These are phyloP conservation scores for Fusarium penzigii DNA, from an alignment of 2,329 filamentous ascomycete genomes.

Conservation along the genomic window DNA sequence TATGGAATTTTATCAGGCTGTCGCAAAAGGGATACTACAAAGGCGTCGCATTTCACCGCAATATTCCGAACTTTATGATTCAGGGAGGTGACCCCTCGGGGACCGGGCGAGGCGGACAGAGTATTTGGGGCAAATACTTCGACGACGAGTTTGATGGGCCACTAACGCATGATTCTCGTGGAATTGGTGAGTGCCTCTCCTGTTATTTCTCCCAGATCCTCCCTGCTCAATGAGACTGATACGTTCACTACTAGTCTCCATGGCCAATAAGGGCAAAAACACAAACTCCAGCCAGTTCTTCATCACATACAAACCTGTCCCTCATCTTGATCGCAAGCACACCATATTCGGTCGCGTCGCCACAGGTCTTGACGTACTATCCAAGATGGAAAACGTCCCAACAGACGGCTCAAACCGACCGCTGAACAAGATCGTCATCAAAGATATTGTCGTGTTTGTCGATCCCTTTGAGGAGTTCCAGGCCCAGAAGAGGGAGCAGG, in stretches of 20 bases:
- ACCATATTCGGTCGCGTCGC: constrained; percentile 93
- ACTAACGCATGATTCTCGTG: constrained; percentile 76
- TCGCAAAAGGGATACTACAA: constrained; percentile 90
- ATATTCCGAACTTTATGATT: constrained; percentile 96
- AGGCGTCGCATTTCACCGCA: constrained; percentile 83
- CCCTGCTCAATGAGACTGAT: constrained; percentile 4
- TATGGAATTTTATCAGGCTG: constrained; percentile 94
- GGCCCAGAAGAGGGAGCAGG: constrained; percentile 68
- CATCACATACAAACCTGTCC: constrained; percentile 81
- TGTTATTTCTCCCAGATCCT: not conserved
- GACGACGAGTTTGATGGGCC: constrained; percentile 91
- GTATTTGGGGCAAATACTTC: constrained; percentile 94
- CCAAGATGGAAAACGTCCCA: constrained; percentile 74
- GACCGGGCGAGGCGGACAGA: constrained; percentile 85
- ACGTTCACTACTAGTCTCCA: constrained; percentile 52
- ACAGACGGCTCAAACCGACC: constrained; percentile 77
- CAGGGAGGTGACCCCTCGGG: constrained; percentile 94
- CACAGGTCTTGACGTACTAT: constrained; percentile 70
- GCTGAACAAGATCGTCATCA: constrained; percentile 75
- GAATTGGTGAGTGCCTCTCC: constrained; percentile 55
- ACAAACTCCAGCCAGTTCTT: constrained; percentile 97
- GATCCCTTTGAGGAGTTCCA: constrained; percentile 96
- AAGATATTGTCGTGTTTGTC: constrained; percentile 81
- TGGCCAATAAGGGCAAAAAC: constrained; percentile 99
- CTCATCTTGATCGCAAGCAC: constrained; percentile 91